phyloP scores from a whole-genome alignment of 148 eudicot genomes.

The Diospyros kaki region DNA sequence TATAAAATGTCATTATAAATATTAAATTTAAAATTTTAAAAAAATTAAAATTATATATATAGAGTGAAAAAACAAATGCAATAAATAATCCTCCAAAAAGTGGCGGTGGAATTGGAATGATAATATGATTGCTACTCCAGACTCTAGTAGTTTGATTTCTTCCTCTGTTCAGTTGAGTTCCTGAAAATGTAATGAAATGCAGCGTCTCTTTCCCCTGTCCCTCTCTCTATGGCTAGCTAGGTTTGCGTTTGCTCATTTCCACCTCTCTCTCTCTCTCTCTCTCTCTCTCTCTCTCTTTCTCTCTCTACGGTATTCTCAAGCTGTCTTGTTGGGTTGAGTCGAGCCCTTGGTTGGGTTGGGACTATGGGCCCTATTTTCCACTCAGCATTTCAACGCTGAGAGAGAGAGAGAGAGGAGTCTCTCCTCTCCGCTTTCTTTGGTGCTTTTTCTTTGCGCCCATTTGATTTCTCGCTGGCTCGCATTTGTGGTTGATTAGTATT shows the following conservation, averaged over 20 bases:
- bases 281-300: slow-evolving; percentile 16
- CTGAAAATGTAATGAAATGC: slow-evolving; percentile 15
- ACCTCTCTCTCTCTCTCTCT: too few relatives aligned
- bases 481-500: slow-evolving; percentile 18
- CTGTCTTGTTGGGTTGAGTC: slow-evolving; percentile 44
- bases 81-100: too few relatives aligned
- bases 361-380: slow-evolving; percentile 36
- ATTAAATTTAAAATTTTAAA: too few relatives aligned
- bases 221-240: slow-evolving; percentile 47
- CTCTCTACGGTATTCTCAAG: slow-evolving; percentile 27
- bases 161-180: background rate
- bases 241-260: slow-evolving; percentile 26
- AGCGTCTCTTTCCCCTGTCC: slow-evolving; percentile 12
- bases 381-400: slow-evolving; percentile 15
- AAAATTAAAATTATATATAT: too few relatives aligned
- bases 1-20: too few relatives aligned
- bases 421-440: slow-evolving; percentile 10
- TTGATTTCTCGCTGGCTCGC: slow-evolving; percentile 18
- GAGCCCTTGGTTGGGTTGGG: slow-evolving; percentile 9
- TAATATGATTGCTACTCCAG: too few relatives aligned
- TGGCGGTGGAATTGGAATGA: too few relatives aligned
- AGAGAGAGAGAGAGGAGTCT: background rate
- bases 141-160: too few relatives aligned
- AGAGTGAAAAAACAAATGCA: too few relatives aligned
- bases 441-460: slow-evolving; percentile 15